Base-by-base conservation (phyloP, 2,329 filamentous ascomycete genomes). In the Aspergillus sp. region DNA sequence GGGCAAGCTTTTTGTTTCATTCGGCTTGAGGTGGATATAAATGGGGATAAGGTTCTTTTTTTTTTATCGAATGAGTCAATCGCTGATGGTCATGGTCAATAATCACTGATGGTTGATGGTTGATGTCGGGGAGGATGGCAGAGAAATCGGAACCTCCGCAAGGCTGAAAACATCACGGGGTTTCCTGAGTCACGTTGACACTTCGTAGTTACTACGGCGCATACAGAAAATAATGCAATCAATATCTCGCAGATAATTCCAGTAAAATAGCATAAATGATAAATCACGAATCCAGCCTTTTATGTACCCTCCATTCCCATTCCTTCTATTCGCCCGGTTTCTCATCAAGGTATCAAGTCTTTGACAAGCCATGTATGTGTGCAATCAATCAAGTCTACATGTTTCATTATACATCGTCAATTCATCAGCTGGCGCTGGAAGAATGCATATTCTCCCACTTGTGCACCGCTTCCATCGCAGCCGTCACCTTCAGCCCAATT, bases 401-500 rank as follows among this genome's bases (percentile, higher is more conserved):
- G 39, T 24, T 54, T 54, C 57, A 47, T 56, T 51, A 57, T 61
- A 56, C 58, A 55, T 58, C 58, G 55, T 49, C 26, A 52, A 42
- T 42, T 42, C 56, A 39, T 67, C 57, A 63, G n/a, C 52, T 60
- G 11, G 55, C 22, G 12, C 47, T 49, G 11, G 56, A 58, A 46
- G 63, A 56, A 52, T 76, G 71, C 31, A 65, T 61, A 29, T 50
- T 65, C 63, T 80, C 75, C 77, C 77, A 81, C 55, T 77, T 77
- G 26, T 70, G 70, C 36, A 82, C 70, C 4, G 80, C 78, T 56
- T 78, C 78, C 56, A 76, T 66, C 3, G 75, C 80, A 47, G 77
- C 77, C 20, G 80, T 80, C 58, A 82, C 77, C 64, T 81, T 81
- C 51, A 81, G 68, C 6, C 80, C 80, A 55, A 81, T 71, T 69